Conservation (phyloP, 495 filamentous ascomycete species). For the Margaritispora aquatica region DNA sequence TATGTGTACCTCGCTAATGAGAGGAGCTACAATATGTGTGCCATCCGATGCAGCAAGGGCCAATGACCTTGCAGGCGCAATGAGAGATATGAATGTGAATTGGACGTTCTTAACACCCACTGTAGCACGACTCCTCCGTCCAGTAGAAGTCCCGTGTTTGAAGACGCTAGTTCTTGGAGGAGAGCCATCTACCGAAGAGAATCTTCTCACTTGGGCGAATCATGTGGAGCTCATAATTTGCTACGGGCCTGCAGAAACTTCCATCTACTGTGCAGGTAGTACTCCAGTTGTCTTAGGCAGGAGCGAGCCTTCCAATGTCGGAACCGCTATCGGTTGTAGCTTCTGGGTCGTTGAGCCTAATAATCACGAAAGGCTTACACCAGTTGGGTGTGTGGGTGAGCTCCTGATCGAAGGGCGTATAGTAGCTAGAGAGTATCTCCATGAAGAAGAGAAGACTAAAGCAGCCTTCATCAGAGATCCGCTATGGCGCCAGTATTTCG, state of each 20-base stretch:
- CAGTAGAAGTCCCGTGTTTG: constrained; percentile 41
- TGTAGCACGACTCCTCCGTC: constrained; percentile 33
- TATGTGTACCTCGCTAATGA: constrained; percentile 56
- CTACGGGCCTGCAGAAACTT: constrained; percentile 46
- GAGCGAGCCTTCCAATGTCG: constrained; percentile 11
- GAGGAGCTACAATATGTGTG: constrained; percentile 44
- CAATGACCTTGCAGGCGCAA: constrained; percentile 30
- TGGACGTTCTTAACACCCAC: constrained; percentile 36
- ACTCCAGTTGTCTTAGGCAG: constrained; percentile 28
- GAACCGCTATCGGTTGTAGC: constrained; percentile 33
- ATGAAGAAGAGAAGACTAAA: constrained; percentile 9
- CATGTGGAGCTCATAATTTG: constrained; percentile 37
- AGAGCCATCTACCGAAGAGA: constrained; percentile 49
- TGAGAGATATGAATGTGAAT: constrained; percentile 31
- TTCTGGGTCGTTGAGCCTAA: constrained; percentile 52
- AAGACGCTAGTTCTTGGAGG: constrained; percentile 34
- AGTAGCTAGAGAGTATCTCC: constrained; percentile 44
- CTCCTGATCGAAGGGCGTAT: constrained; percentile 53
- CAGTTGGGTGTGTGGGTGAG: constrained; percentile 54
- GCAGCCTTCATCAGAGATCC: constrained; percentile 23
- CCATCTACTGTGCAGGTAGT: constrained; percentile 17
- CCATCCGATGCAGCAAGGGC: constrained; percentile 36
- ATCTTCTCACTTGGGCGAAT: constrained; percentile 45
- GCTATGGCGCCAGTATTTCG: not conserved
- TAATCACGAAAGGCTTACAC: constrained; percentile 45